Percentiles rank a stretch among this genome's conserved stretches.
These are phyloP conservation scores for Wickerhamiella allomyrinae DNA, from an alignment of 805 yeast species.

Conservation along the genomic window DNA sequence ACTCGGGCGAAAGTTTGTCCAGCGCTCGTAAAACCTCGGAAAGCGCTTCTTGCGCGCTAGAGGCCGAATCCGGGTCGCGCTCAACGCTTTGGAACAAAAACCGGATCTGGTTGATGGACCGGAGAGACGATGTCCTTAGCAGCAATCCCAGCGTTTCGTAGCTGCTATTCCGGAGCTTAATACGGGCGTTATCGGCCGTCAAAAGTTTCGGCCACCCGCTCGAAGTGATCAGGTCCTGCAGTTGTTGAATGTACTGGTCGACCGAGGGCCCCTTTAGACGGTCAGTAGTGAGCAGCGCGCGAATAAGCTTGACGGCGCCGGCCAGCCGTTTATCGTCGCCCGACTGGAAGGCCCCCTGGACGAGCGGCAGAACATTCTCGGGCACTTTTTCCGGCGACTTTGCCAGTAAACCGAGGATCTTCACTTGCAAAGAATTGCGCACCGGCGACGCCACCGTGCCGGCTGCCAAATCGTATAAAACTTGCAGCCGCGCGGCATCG, in stretches of 20 bases:
- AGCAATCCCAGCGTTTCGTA: constrained; percentile 71
- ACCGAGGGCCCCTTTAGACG: constrained; percentile 16
- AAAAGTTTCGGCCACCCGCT: constrained; percentile 24
- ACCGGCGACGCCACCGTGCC: constrained; percentile 46
- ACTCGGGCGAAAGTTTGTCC: constrained; percentile 18
- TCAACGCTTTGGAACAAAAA: constrained; percentile 60
- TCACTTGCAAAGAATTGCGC: constrained; percentile 38
- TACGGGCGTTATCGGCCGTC: constrained; percentile 3
- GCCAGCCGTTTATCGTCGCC: constrained; percentile 39
- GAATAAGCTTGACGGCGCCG: constrained; percentile 46
- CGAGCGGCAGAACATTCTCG: constrained; percentile 33
- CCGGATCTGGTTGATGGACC: constrained; percentile 35
- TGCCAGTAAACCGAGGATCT: constrained; percentile 35
- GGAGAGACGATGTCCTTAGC: constrained; percentile 33
- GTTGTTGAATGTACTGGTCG: constrained; percentile 7
- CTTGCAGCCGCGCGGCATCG: constrained; percentile 30
- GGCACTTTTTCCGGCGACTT: constrained; percentile 40
- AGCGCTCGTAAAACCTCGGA: constrained; percentile 42
- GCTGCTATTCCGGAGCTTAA: constrained; percentile 27
- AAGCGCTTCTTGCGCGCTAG: constrained; percentile 59
- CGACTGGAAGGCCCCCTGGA: constrained; percentile 48
- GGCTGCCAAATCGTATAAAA: constrained; percentile 34
- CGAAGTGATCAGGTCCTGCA: constrained; percentile 16
- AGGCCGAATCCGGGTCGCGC: constrained; percentile 46
- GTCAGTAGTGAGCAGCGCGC: constrained; percentile 36